phyloP scores from a whole-genome alignment of 225 moss, liverwort and hornwort genomes.

The Rhytidiadelphus loreus region DNA sequence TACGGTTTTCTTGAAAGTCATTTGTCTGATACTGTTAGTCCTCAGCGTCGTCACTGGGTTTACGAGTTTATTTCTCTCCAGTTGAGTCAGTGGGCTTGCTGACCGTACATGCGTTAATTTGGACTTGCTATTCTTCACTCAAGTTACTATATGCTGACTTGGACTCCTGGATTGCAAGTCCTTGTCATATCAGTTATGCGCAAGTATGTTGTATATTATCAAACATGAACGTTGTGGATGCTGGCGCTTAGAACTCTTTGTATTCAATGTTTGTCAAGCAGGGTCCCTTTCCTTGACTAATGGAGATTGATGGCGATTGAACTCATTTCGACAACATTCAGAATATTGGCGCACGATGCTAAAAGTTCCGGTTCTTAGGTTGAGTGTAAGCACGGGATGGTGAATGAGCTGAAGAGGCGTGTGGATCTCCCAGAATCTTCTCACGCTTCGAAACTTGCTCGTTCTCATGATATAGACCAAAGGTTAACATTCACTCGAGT shows the following conservation, averaged over 20 bases:
- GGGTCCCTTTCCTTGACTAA: background rate
- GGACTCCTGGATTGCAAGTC: background rate
- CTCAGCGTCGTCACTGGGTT: background rate
- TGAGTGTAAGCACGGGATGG: too few species aligned
- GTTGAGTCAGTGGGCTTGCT: background rate
- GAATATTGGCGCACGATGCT: too few species aligned
- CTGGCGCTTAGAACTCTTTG: background rate
- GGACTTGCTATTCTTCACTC: background rate
- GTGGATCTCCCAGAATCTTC: too few species aligned
- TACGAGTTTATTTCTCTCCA: background rate
- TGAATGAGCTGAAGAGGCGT: too few species aligned
- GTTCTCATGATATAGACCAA: too few species aligned
- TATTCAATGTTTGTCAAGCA: background rate
- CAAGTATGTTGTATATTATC: background rate
- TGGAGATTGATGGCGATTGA: background rate
- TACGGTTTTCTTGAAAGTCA: background rate
- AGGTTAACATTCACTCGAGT: too few species aligned
- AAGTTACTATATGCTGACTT: background rate
- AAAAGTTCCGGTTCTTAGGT: too few species aligned
- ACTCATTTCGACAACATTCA: background rate
- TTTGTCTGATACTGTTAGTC: too few species aligned
- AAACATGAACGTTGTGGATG: background rate
- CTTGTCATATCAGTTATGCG: background rate
- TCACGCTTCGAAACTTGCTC: too few species aligned
- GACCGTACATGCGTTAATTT: background rate